Evolutionary conservation across 805 yeast species (phyloP).

Genomic region (Candida xiaguanensis): DNA sequence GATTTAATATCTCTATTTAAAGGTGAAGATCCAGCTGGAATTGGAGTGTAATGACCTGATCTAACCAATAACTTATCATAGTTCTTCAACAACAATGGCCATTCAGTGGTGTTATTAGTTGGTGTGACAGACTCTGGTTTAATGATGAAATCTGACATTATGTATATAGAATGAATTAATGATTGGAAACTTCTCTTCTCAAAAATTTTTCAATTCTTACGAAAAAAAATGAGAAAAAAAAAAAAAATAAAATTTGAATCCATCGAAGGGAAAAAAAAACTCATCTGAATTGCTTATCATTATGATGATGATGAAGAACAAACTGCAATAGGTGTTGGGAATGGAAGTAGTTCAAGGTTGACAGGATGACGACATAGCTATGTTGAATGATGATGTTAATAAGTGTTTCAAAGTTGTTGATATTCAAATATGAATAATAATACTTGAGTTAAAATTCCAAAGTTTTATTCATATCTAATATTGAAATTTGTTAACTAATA

Average conservation of each 20-base stretch:
- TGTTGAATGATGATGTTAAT: too few species aligned
- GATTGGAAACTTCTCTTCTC: too few species aligned
- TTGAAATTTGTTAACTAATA: too few species aligned
- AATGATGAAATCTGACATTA: conserved; percentile 71
- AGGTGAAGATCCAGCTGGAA: conserved; percentile 93
- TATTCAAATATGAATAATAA: too few species aligned
- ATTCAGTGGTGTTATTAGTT: conserved; percentile 80
- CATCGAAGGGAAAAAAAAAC: neutral
- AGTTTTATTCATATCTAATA: too few species aligned
- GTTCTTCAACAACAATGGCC: conserved; percentile 94
- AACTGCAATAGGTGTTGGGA: too few species aligned
- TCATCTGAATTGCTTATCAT: neutral
- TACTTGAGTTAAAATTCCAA: too few species aligned
- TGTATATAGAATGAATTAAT: too few species aligned
- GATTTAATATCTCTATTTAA: conserved; percentile 88
- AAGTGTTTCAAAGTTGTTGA: too few species aligned
- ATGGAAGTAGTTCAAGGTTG: too few species aligned
- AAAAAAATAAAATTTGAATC: conserved; percentile 4
- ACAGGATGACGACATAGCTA: too few species aligned
- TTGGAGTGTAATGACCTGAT: conserved; percentile 96
- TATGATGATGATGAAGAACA: too few species aligned
- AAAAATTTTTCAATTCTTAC: conserved; percentile 1
- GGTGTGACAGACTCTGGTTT: conserved; percentile 84
- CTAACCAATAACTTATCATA: conserved; percentile 92
- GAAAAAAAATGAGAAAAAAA: conserved; percentile 1